Conservation (phyloP, 2,329 filamentous ascomycete genomes). For the Monilinia laxa region DNA sequence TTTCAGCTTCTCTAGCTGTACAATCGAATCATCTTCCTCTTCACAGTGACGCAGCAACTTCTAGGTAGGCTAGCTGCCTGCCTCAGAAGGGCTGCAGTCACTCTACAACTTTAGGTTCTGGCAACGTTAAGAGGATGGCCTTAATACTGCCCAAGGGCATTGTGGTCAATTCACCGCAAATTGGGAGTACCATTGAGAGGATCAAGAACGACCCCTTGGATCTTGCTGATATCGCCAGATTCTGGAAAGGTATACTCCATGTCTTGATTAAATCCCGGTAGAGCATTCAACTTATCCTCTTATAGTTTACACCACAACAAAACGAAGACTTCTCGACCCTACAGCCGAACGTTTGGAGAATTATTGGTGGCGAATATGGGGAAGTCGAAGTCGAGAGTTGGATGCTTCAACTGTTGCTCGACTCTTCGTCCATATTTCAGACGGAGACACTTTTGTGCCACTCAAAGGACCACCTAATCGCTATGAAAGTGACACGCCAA, state of each 20-base stretch:
- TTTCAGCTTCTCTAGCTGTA: constrained; percentile 15
- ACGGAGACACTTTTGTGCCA: constrained; percentile 57
- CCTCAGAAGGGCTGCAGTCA: constrained; percentile 36
- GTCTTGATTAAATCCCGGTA: constrained; percentile 1
- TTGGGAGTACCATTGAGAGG: constrained; percentile 56
- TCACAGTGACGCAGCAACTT: constrained; percentile 36
- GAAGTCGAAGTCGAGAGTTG: constrained; percentile 49
- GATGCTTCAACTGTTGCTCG: constrained; percentile 54
- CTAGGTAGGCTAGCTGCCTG: constrained; percentile 39
- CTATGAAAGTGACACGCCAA: constrained; percentile 48
- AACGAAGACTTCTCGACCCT: constrained; percentile 58
- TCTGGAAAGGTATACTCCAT: constrained; percentile 53
- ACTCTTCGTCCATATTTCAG: constrained; percentile 58
- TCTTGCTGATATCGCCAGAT: constrained; percentile 53
- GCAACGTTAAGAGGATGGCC: constrained; percentile 35
- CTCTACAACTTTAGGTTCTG: constrained; percentile 27
- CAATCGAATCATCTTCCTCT: constrained; percentile 7
- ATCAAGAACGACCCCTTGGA: constrained; percentile 45
- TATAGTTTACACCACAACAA: constrained; percentile 60
- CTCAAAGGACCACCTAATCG: constrained; percentile 53
- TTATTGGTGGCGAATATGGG: constrained; percentile 67
- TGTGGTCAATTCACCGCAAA: constrained; percentile 52
- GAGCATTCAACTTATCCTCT: constrained; percentile 27
- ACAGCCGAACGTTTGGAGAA: constrained; percentile 62
- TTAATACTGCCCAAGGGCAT: constrained; percentile 58